A percentile compares a stretch with the other conserved stretches of the same genome.
Conservation (phyloP, 305 asterid species). For the Striga hermonthica region DNA sequence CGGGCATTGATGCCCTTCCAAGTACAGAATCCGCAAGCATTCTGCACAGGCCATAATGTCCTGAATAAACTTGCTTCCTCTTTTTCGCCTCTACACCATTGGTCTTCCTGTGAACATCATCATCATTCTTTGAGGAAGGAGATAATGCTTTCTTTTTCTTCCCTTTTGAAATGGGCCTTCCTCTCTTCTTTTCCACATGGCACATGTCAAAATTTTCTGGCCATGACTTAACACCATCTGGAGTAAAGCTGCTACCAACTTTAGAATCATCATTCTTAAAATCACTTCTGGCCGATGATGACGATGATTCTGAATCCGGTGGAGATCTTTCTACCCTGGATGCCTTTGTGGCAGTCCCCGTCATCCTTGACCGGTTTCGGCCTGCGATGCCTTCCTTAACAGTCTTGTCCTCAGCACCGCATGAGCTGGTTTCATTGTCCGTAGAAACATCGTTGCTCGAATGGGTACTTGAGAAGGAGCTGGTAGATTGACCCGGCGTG, state of each 20-base stretch:
- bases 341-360: not conserved
- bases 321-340: not conserved
- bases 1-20: slow-evolving; percentile 25
- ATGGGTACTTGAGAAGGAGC: slow-evolving; percentile 22
- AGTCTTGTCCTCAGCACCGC: slow-evolving; percentile 18
- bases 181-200: too few relatives aligned
- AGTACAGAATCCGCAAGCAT: slow-evolving; percentile 40
- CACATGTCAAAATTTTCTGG: too few relatives aligned
- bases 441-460: slow-evolving; percentile 6
- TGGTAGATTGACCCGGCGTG: not conserved
- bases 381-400: slow-evolving; percentile 22
- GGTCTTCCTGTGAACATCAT: not conserved
- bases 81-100: not conserved
- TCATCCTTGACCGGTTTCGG: slow-evolving; percentile 34
- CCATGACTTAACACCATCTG: too few relatives aligned
- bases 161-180: too few relatives aligned
- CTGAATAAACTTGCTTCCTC: slow-evolving; percentile 12
- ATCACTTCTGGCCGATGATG: not conserved
- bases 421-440: slow-evolving; percentile 16
- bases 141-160: too few relatives aligned
- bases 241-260: too few relatives aligned
- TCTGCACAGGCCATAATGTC: slow-evolving; percentile 27
- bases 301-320: not conserved
- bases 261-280: too few relatives aligned
- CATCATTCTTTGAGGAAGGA: not conserved